Evolutionary conservation across 2,329 filamentous ascomycete species (phyloP), one percentile per base, ranked within the genome.

Genomic region (Verticillium nubilum): DNA sequence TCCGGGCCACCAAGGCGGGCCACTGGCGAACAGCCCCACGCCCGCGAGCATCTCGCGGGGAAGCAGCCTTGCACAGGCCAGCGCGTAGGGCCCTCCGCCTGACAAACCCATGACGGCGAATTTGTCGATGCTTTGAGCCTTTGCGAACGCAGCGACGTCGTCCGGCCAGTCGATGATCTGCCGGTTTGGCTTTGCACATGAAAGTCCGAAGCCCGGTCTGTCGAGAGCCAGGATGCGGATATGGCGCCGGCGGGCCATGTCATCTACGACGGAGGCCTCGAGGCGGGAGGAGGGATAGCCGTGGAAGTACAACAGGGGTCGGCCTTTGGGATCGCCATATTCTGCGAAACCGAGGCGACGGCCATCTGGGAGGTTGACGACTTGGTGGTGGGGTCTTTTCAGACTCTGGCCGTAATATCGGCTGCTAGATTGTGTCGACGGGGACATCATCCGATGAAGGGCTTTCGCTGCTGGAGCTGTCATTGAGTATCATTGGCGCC

Each of bases 191-290:
- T 74, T 70, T 25, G 69, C 68, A 5, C 73, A 69, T 1, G 75
- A 78, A 2, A 74, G 64, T 7, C 75, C 77, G 52, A 73, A 74
- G 13, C 77, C 77, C 2, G 77, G 76, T 1, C 77, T 70, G 60
- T 78, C 76, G 12, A 74, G 65, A 6, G 73, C 67, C 37, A 79
- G 66, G 42, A 78, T n/a, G 5, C 72, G 73, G 31, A 75, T 57
- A 9, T 63, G 60, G 10, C 64, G 67, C 10, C 62, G 62, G 4
- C 60, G 62, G 19, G 70, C 72, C 7, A 67, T 50, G 2, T 62
- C 58, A 37, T 72, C 64, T 19, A 70, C 54, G 7, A 60, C 60
- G 9, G 57, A 58, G 12, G 65, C 72, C 60, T 78, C 76, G 23
- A 76, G 66, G n/a, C 75, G 75, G 6, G 72, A 76, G 0, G 70